Base-by-base conservation (phyloP, 257 asterid genomes). In the Echites panduratus region DNA sequence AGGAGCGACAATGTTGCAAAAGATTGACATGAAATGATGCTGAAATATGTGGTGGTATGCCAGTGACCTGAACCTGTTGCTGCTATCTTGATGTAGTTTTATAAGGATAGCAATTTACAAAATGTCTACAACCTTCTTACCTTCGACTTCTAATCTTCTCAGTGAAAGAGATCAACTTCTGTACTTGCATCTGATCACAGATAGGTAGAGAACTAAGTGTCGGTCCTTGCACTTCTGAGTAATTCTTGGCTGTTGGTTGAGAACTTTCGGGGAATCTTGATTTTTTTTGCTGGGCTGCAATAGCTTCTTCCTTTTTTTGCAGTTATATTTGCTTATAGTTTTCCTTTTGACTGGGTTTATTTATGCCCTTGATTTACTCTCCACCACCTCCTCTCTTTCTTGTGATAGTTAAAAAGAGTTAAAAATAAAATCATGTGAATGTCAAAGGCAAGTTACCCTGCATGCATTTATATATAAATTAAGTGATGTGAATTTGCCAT, bases 11-110 rank as follows among this genome's bases (percentile, higher is more conserved):
- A 58, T 58, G 75, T 47, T 24, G 53, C 59, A 54, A 63, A 70
- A 26, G 70, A 63, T 32, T 38, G 69, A 64, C 49, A 58, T 17
- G 38, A 41, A 74, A 54, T 75, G 20, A 75, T 48, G 24, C 58
- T 16, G 47, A 22, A 12, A 40, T 41, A 48, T 4, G n/a, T n/a
- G n/a, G 9, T 0, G 40, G 24, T 35, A 38, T 48, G 66, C 57
- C 26, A 54, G n/a, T 40, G 52, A 7, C 32, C 54, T 20, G 9
- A 53, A 35, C 27, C 32, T n/a, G 54, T 63, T 38, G 52, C 50
- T 65, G 26, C 24, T 64, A 38, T 57, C 27, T 47, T 20, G 32
- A 47, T 13, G 53, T 48, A 47, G 47, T 49, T 64, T 8, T 64
- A 16, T 52, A 35, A 50, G 66, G 35, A 27, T 29, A 29, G 22